Evolutionary conservation across 768 basidiomycete species (phyloP).

Genomic region (Mycena crocata): DNA sequence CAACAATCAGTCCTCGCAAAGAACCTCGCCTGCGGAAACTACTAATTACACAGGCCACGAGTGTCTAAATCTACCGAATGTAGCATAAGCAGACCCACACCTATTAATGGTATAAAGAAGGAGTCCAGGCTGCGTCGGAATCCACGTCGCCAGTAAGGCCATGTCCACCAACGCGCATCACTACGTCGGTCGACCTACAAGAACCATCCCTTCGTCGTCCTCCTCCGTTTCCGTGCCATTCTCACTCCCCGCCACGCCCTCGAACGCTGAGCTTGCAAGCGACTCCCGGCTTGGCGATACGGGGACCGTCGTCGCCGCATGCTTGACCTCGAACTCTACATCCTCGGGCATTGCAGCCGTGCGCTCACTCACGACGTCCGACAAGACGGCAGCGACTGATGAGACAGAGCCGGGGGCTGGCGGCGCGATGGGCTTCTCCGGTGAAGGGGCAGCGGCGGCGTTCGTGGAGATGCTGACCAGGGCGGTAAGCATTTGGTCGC

Average conservation of each 20-base stretch:
- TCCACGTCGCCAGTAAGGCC: not conserved
- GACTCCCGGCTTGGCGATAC: constrained; percentile 46
- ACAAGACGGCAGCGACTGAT: constrained; percentile 16
- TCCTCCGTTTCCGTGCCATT: constrained; percentile 82
- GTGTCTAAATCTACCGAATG: not conserved
- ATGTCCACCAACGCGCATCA: no score
- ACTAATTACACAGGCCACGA: no score
- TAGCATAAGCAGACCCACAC: not conserved
- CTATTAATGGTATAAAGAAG: no score
- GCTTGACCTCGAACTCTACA: constrained; percentile 25
- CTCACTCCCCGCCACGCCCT: constrained; percentile 60
- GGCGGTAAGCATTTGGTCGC: constrained; percentile 81
- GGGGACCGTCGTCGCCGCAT: constrained; percentile 49
- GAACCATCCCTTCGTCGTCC: constrained; percentile 87
- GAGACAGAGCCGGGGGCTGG: constrained; percentile 23
- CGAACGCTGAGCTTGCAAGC: constrained; percentile 43
- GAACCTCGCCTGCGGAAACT: no score
- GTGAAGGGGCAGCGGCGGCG: constrained; percentile 45
- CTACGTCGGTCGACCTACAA: constrained; percentile 71
- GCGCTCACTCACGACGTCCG: constrained; percentile 33
- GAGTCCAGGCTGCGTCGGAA: no score
- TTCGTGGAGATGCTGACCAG: constrained; percentile 82
- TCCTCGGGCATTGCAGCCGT: constrained; percentile 23
- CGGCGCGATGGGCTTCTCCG: constrained; percentile 27
- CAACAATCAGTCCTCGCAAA: no score